phyloP scores from a whole-genome alignment of 202 grass and related monocot species.

The Alloteropsis angusta region DNA sequence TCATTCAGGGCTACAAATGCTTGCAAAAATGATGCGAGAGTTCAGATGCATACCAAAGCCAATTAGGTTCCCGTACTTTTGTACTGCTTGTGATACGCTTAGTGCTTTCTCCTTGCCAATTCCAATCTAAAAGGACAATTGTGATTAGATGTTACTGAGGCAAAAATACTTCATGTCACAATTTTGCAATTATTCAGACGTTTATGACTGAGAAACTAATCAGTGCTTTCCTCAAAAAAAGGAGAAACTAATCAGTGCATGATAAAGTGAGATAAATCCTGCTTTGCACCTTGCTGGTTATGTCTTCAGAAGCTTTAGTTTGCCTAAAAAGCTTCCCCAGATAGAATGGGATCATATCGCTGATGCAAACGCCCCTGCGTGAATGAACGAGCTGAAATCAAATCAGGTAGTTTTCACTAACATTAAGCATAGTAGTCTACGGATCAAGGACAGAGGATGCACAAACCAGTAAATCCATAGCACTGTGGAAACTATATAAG shows the following conservation, averaged over 20 bases:
- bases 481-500: slow-evolving; percentile 71
- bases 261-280: slow-evolving; percentile 6
- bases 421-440: neutral
- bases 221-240: too few species aligned
- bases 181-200: neutral
- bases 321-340: slow-evolving; percentile 68
- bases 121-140: slow-evolving; percentile 52
- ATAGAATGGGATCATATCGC: slow-evolving; percentile 82
- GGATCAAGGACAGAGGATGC: slow-evolving; percentile 1
- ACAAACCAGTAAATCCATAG: slow-evolving; percentile 90
- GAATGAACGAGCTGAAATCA: neutral
- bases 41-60: slow-evolving; percentile 67
- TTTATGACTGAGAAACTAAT: neutral
- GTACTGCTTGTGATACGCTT: slow-evolving; percentile 40
- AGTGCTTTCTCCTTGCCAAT: slow-evolving; percentile 64
- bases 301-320: slow-evolving; percentile 60
- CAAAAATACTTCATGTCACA: neutral
- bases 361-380: slow-evolving; percentile 85
- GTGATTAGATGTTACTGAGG: slow-evolving; percentile 2
- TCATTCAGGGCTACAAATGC: slow-evolving; percentile 13
- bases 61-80: slow-evolving; percentile 81
- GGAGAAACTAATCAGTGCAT: neutral
- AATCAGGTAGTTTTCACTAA: neutral
- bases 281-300: slow-evolving; percentile 56
- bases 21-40: neutral